Conservation (phyloP, 495 filamentous ascomycete genomes). For the Chlorociboria aeruginascens region DNA sequence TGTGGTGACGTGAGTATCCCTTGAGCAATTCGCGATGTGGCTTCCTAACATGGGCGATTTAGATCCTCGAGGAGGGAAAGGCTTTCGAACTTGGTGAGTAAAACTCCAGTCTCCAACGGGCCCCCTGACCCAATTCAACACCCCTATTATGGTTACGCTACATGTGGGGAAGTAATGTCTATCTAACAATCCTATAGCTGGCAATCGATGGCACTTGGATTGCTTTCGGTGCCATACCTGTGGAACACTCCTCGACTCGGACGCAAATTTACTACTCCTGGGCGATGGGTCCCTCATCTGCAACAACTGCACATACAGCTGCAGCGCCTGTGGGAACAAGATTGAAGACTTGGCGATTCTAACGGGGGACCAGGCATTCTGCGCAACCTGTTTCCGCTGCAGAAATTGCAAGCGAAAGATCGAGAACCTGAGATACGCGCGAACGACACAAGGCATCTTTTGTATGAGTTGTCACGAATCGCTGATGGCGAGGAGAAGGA, state of each 20-base stretch:
- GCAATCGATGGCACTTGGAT: conserved; percentile 98
- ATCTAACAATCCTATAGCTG: conserved; percentile 45
- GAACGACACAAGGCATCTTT: conserved; percentile 97
- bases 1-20: conserved; percentile 72
- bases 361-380: conserved; percentile 98
- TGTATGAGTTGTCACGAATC: conserved; percentile 99
- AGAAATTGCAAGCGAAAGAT: conserved; percentile 98
- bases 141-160: not conserved
- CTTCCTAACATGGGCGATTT: conserved; percentile 17
- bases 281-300: conserved; percentile 97
- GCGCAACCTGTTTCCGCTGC: conserved; percentile 92
- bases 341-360: conserved; percentile 98
- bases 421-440: conserved; percentile 94
- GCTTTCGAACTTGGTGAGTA: conserved; percentile 91
- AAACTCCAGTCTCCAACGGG: not conserved
- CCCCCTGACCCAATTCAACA: not conserved
- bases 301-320: conserved; percentile 99
- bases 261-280: conserved; percentile 93
- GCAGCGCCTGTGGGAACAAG: conserved; percentile 92
- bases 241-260: conserved; percentile 88
- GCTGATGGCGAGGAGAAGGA: conserved; percentile 90
- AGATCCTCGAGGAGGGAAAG: conserved; percentile 97
- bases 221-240: conserved; percentile 99
- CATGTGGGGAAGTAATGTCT: not conserved
- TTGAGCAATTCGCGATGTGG: conserved; percentile 1